Evolutionary conservation across 345 rosid genomes (phyloP), one percentile per base, ranked within the genome.

Genomic region (Mallotus nudiflorus): DNA sequence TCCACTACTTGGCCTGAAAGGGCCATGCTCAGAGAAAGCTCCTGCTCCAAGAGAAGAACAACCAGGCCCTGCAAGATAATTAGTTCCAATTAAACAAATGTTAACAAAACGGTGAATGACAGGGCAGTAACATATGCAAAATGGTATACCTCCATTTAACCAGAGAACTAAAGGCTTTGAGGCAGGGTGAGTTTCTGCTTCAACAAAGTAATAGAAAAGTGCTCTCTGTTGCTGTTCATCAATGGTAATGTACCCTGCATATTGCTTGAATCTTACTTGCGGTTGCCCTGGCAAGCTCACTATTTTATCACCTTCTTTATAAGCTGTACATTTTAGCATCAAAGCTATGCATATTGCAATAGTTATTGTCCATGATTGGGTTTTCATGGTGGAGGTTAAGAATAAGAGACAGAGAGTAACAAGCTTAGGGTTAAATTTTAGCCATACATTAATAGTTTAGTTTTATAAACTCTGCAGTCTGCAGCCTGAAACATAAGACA

Each of bases 21-120:
- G 77, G 11, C 72, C 77, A 46, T 73, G 66, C 44, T 73, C 77
- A 7, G 61, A n/a, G 25, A 73, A 73, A 48, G 77, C 77, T 48
- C 77, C 77, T 6, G 51, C 77, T 49, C 77, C 72, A 19, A 73
- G 44, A 19, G 77, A 73, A 27, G 77, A 73, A 42, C 77, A 73
- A 1, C 77, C 72, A 18, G 77, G 77, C 16, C 77, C 77, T 73
- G 5, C 11, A 54, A 3, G 1, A 24, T 3, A 67, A 46, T 16
- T 6, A 7, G 0, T 0, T 0, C 37, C 37, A 3, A 33, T 33
- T 33, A 33, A 6, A 33, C 4, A 33, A 33, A 3, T 2, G 37
- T 33, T 33, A 33, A 2, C 37, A 33, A 6, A 2, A 2, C 6
- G 37, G 37, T 33, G 37, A 2, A 33, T 33, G 6, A 33, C 3